Evolutionary conservation across 2,329 filamentous ascomycete species (phyloP).

Genomic region (Emericellopsis atlantica): DNA sequence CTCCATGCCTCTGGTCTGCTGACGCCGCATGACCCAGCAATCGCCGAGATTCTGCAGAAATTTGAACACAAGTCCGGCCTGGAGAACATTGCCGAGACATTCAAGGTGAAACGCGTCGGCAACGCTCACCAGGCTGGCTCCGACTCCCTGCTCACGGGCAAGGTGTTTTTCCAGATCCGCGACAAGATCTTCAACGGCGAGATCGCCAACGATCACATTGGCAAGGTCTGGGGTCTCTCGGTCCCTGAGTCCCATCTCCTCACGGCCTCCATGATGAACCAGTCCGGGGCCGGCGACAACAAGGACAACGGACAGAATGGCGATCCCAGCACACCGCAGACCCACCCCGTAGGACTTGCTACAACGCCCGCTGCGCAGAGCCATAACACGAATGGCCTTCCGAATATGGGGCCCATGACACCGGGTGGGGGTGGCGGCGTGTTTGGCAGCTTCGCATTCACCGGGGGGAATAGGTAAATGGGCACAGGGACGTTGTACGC

Average conservation of each 20-base stretch:
- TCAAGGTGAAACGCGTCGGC: constrained; percentile 81
- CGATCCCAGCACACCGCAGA: constrained; percentile 56
- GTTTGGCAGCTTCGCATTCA: constrained; percentile 60
- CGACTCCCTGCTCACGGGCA: constrained; percentile 84
- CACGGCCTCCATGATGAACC: constrained; percentile 19
- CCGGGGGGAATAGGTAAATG: constrained; percentile 19
- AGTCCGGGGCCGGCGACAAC: constrained; percentile 18
- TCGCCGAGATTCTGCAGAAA: constrained; percentile 64
- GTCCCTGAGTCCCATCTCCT: constrained; percentile 47
- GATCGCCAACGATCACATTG: constrained; percentile 70
- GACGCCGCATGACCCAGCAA: constrained; percentile 50
- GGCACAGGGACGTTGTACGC: too few relatives aligned
- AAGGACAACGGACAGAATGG: constrained; percentile 32
- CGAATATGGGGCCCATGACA: constrained; percentile 58
- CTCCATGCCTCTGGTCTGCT: constrained; percentile 52
- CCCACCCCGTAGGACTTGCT: constrained; percentile 37
- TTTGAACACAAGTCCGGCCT: constrained; percentile 85
- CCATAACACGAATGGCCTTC: constrained; percentile 43
- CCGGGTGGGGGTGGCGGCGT: constrained; percentile 63
- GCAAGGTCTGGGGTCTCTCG: constrained; percentile 88
- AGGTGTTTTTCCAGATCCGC: constrained; percentile 88
- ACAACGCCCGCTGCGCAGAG: constrained; percentile 35
- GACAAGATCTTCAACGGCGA: constrained; percentile 77
- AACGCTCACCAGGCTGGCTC: constrained; percentile 86
- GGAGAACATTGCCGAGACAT: constrained; percentile 84